Percentiles rank a stretch among this genome's conserved stretches.
Evolutionary conservation across 2,329 filamentous ascomycete genomes (phyloP).

Genomic region (Stenocarpella maydis): DNA sequence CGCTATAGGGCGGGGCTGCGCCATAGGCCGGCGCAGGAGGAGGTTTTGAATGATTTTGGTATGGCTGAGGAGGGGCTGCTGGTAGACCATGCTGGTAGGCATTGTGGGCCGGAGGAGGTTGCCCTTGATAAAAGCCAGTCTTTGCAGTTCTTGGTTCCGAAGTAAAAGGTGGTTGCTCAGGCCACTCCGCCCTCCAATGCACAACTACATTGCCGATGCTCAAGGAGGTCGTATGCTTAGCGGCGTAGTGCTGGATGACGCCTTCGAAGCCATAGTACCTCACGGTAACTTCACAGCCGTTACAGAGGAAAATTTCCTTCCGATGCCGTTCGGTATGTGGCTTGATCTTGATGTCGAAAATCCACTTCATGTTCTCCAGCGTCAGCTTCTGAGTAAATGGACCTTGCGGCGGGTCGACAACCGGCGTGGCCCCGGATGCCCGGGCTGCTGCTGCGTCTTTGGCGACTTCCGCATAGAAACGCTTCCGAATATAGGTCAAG

Average conservation of each 20-base stretch:
- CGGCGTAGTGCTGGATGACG: constrained; percentile 83
- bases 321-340: constrained; percentile 70
- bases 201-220: constrained; percentile 78
- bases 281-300: constrained; percentile 68
- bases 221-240: constrained; percentile 78
- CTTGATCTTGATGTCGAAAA: constrained; percentile 81
- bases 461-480: constrained; percentile 69
- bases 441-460: constrained; percentile 59
- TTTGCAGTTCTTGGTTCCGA: constrained; percentile 60
- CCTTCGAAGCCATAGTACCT: constrained; percentile 81
- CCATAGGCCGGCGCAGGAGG: constrained; percentile 45
- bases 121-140: constrained; percentile 34
- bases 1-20: constrained; percentile 43
- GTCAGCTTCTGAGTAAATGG: constrained; percentile 70
- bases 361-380: constrained; percentile 86
- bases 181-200: constrained; percentile 84
- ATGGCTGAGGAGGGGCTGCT: constrained; percentile 33
- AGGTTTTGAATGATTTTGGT: constrained; percentile 38
- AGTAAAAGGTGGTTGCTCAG: constrained; percentile 75
- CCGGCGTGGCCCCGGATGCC: constrained; percentile 54
- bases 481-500: constrained; percentile 70
- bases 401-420: constrained; percentile 58
- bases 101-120: constrained; percentile 33
- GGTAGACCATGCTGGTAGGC: constrained; percentile 34
- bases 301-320: constrained; percentile 80